Conservation (phyloP, 2,329 filamentous ascomycete species). For the Phialocephala subalpina region DNA sequence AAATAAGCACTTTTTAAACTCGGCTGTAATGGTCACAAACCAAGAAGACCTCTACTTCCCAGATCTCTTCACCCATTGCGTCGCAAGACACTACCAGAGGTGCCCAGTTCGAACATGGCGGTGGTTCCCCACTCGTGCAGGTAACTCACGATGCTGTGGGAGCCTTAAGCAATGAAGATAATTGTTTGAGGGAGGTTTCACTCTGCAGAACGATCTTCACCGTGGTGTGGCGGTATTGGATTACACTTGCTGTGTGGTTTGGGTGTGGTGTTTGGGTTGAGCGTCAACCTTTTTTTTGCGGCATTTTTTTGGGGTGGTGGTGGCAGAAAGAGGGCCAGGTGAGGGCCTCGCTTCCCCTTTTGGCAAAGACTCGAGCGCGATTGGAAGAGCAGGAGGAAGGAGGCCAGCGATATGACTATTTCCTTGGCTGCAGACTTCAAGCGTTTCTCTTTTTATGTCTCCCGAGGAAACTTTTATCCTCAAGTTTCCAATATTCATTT, state of each 20-base stretch:
- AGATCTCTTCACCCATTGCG: constrained; percentile 55
- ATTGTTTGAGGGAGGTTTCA: constrained; percentile 75
- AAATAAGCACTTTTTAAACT: constrained; percentile 28
- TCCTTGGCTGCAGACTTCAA: too few relatives aligned
- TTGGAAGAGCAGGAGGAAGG: too few relatives aligned
- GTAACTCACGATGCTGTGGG: constrained; percentile 70
- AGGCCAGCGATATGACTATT: too few relatives aligned
- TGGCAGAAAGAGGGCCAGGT: too few relatives aligned
- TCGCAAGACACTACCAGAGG: constrained; percentile 49
- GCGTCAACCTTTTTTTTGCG: constrained; percentile 39
- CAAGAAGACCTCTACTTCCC: constrained; percentile 63
- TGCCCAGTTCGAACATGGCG: constrained; percentile 75
- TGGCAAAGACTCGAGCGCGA: too few relatives aligned
- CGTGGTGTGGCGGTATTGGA: constrained; percentile 74
- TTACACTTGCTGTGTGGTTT: constrained; percentile 69
- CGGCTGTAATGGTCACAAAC: constrained; percentile 71
- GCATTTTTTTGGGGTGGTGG: not conserved
- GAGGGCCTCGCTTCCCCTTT: too few relatives aligned
- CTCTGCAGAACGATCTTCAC: constrained; percentile 76
- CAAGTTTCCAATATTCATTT: too few relatives aligned
- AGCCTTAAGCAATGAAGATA: constrained; percentile 73
- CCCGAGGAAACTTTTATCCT: too few relatives aligned
- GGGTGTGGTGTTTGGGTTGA: constrained; percentile 49
- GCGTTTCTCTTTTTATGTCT: too few relatives aligned
- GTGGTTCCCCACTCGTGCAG: constrained; percentile 71